Base-by-base conservation (phyloP, 108 stramenopile species). In the Cyclotella kingstonii region DNA sequence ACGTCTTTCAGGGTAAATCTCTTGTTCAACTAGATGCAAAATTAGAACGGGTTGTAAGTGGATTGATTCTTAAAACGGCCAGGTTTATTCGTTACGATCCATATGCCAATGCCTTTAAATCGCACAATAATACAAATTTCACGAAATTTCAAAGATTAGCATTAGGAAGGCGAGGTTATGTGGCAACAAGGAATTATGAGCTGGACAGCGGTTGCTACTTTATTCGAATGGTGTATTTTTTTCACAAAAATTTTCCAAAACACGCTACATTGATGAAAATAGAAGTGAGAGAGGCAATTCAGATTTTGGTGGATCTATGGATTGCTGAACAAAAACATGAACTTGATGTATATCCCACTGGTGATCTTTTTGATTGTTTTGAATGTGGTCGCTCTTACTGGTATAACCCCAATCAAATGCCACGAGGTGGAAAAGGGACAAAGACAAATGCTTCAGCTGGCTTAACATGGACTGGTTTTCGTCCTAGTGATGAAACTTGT, bases 131-230 rank as follows among this genome's bases (percentile, higher is more conserved):
- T 18, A 63, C 67, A 33, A 55, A 66, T 43, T 78, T 78, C 41
- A 60, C 33, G 2, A 54, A 48, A 7, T 59, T 57, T 18, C 62
- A 41, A 29, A 66, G 76, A 15, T 65, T 70, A 33, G 45, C 40
- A 26, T 54, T 85, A 54, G 84, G 84, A 19, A 66, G 84, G 23
- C 73, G 70, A 48, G 84, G 74, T 1, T 74, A 73, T 21, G 71
- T 85, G 26, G 64, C 79, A 8, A 85, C 81, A 5, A 59, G 81
- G 60, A 85, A 85, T 57, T 85, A 85, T 63, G 84, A 85, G 54
- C 65, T 85, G 29, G 84, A 85, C 33, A 70, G 68, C 42, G 79
- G 63, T 0, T 79, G 80, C 34, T 85, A 78, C 52, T 82, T 60
- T 51, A 72, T 85, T 48, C 43, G 79, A 15, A 59, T 80, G 73